Percentiles rank a stretch among this genome's conserved stretches.
Conservation (phyloP, 106 monocot species). For the Dendrobium nobile region DNA sequence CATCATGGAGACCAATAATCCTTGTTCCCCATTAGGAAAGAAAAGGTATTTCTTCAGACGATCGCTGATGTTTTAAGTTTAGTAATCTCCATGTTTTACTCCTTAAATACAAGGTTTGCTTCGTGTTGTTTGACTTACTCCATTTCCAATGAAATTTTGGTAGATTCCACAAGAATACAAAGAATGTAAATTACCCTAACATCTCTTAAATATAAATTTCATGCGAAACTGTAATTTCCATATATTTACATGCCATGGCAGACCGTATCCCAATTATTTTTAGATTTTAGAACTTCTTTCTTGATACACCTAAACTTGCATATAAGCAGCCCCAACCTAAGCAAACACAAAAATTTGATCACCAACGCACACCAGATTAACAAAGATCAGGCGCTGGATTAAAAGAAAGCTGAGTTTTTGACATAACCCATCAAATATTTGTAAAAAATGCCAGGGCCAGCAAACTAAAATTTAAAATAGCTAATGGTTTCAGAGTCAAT, state of each 20-base stretch:
- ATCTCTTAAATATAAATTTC: background rate
- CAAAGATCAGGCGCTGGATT: background rate
- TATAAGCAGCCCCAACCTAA: background rate
- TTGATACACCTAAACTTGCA: background rate
- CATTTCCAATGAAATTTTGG: background rate
- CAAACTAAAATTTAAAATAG: background rate
- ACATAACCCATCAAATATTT: background rate
- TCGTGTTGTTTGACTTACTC: background rate
- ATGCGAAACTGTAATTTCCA: background rate
- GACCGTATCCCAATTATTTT: background rate
- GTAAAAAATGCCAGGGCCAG: background rate
- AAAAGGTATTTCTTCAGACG: too few relatives aligned
- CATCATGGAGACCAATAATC: too few relatives aligned
- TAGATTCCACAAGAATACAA: background rate
- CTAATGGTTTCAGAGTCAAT: background rate
- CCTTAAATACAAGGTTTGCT: background rate
- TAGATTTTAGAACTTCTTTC: background rate
- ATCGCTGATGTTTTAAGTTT: too few relatives aligned
- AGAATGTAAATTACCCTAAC: background rate
- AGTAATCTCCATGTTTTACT: too few relatives aligned
- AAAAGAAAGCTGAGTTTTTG: background rate
- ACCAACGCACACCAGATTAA: background rate
- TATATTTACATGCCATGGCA: background rate
- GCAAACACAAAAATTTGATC: background rate
- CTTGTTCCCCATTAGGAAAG: too few relatives aligned